Evolutionary conservation across 257 asterid species (phyloP), one percentile per base, ranked within the genome.

Genomic region (Salvia miltiorrhiza): DNA sequence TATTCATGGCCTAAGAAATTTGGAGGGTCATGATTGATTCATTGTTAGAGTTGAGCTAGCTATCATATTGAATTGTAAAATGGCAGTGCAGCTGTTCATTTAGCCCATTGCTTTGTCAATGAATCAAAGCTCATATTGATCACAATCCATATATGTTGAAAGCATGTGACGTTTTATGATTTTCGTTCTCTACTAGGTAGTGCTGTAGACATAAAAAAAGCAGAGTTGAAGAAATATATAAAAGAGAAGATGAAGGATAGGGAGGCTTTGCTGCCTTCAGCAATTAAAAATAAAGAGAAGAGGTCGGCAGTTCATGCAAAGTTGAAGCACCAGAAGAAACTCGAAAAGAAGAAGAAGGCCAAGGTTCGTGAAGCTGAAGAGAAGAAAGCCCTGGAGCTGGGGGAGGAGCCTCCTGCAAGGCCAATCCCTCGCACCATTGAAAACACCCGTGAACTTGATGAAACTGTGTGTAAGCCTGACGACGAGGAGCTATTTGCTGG

Each of bases 401-500:
- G 99, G 2, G 91, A 93, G 77, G 99, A 93, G 82, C 99, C 89
- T 65, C 91, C 95, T 1, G 79, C 90, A 0, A 87, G 62, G 78
- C 78, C 70, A 70, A 77, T 73, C 44, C 97, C 97, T 26, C 95
- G 88, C 14, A 93, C 99, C 1, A 90, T 90, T 43, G 99, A 93
- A 69, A 93, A 93, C 79, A 90, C 99, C 9, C 87, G 99, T 71
- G 99, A 93, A 63, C 17, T 48, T 10, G 99, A 93, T 61, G 96
- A 90, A 78, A 93, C 99, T 19, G 77, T 90, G 0, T 88, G 97
- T 82, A 83, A 69, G 75, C 96, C 99, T 4, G 99, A 93, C 37
- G 97, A 93, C 19, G 99, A 90, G 11, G 99, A 93, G 87, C 83
- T 93, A 24, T 90, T 83, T 81, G 96, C 86, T 56, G 92, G 87